phyloP scores from a whole-genome alignment of 2,329 filamentous ascomycete genomes.

The Aschersonia sp. region DNA sequence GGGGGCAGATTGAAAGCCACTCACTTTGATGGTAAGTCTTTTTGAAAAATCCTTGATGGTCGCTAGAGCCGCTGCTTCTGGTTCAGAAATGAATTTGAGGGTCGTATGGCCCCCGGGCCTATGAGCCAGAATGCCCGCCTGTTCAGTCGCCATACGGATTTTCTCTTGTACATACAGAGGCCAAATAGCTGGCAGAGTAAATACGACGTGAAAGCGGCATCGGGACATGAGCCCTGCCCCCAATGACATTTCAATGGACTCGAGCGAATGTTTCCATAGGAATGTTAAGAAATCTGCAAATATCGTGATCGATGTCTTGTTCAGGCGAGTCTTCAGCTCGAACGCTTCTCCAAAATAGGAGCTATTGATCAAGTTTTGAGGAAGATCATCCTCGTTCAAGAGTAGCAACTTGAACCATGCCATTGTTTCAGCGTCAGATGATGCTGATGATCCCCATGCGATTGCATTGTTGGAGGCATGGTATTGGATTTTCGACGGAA shows the following conservation, averaged over 20 bases:
- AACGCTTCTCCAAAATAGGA: conserved; percentile 8
- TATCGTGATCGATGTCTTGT: conserved; percentile 12
- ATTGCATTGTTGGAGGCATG: rapidly evolving
- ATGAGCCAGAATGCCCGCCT: conserved; percentile 19
- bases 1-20: background rate
- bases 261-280: conserved; percentile 17
- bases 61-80: conserved; percentile 28
- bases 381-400: conserved; percentile 15
- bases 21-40: conserved; percentile 9
- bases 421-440: conserved; percentile 8
- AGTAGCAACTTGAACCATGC: conserved; percentile 29
- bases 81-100: conserved; percentile 24
- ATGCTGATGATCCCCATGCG: conserved; percentile 19
- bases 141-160: conserved; percentile 20
- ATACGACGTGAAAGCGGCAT: conserved; percentile 19
- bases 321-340: background rate
- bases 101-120: conserved; percentile 14
- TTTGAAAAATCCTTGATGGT: conserved; percentile 15
- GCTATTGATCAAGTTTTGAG: conserved; percentile 8
- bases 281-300: conserved; percentile 16
- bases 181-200: conserved; percentile 33
- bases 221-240: conserved; percentile 10
- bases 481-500: conserved; percentile 14
- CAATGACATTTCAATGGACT: conserved; percentile 11
- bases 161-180: conserved; percentile 18